Conservation (phyloP, 805 yeast genomes). For the Zygotorulaspora sp. region DNA sequence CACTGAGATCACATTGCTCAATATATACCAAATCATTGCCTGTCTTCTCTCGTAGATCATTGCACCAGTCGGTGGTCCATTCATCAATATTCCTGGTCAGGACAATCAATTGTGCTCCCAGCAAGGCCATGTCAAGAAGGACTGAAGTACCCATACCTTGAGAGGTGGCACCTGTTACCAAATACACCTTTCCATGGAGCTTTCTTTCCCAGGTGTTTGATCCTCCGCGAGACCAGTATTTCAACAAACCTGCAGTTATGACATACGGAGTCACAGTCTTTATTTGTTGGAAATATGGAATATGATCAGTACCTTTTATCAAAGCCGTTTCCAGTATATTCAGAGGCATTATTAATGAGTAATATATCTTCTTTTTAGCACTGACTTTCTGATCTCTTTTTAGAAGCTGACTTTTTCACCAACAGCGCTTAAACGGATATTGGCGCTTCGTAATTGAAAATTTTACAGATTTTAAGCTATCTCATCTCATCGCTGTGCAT, state of each 20-base stretch:
- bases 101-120: conserved; percentile 84
- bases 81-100: conserved; percentile 61
- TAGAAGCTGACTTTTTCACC: too few species aligned
- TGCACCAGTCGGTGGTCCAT: conserved; percentile 77
- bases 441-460: neutral
- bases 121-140: conserved; percentile 64
- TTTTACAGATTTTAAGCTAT: conserved; percentile 11
- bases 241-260: conserved; percentile 44
- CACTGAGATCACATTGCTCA: conserved; percentile 80
- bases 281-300: conserved; percentile 70
- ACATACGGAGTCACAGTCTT: conserved; percentile 55
- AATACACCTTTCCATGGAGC: conserved; percentile 80
- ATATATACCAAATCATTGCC: conserved; percentile 76
- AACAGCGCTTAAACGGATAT: too few species aligned
- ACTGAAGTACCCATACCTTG: conserved; percentile 76
- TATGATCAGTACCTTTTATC: conserved; percentile 64
- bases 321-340: conserved; percentile 68
- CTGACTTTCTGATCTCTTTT: too few species aligned
- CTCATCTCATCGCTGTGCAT: conserved; percentile 27
- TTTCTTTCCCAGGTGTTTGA: conserved; percentile 89
- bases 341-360: too few species aligned
- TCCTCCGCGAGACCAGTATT: conserved; percentile 75
- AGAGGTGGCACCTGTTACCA: conserved; percentile 89
- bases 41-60: conserved; percentile 67
- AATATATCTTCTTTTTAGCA: too few species aligned